Evolutionary conservation across 148 eudicot genomes (phyloP), one percentile per base, ranked within the genome.

Genomic region (Nepenthes gracilis): DNA sequence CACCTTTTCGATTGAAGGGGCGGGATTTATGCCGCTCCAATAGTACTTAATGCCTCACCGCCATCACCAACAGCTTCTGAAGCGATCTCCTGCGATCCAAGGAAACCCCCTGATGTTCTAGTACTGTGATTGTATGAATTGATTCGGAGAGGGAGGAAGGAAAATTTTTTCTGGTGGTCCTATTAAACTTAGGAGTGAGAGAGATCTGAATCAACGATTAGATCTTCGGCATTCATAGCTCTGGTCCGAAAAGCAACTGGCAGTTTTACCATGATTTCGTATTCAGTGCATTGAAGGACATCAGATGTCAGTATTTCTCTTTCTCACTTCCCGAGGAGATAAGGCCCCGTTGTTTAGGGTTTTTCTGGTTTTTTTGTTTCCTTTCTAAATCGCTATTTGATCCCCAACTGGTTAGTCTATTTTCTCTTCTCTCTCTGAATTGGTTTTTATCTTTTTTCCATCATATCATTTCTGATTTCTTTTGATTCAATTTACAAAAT

Each of bases 21-120:
- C 72, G 77, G 62, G 70, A 67, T 67, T 78, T 74, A 64, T 71
- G 88, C 80, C 61, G 66, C 70, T 73, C 88, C 88, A 68, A 23
- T 23, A 23, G 23, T 23, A 23, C 23, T 68, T 61, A 60, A 65
- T 64, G 67, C 35, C 57, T 64, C 45, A 3, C 45, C 45, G 45
- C 45, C 8, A 11, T 48, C 55, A 33, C 70, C n/a, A 45, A 59
- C 63, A 33, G 60, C 55, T 64, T 72, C 66, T 48, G 63, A 61
- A 43, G 57, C 55, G 52, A 43, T 72, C 65, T 54, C 64, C 62
- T 70, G 56, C 50, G 34, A 72, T 49, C 47, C 35, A 36, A 57
- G 14, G 35, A 35, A 36, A 57, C 14, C 11, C 37, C 11, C 40
- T 55, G 34, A 15, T 23, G 12, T 6, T 33, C 35, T 23, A 10